These are phyloP conservation scores for Tulasnella sp. DNA, from an alignment of 768 basidiomycete species.

Conservation along the genomic window DNA sequence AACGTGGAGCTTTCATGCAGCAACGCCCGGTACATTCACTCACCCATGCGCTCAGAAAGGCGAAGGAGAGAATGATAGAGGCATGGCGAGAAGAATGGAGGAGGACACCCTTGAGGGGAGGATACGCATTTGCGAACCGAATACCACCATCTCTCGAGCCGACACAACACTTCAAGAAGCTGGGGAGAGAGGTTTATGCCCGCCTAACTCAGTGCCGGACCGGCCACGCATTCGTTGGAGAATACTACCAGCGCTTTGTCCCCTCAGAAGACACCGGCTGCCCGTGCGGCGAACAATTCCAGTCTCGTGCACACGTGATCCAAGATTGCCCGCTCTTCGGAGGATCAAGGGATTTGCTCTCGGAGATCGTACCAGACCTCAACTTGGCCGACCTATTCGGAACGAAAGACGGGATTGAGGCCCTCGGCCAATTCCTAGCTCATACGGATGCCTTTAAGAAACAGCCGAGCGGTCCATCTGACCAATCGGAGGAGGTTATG, in stretches of 20 bases:
- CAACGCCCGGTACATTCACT: background rate
- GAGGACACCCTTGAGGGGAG: background rate
- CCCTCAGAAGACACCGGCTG: constrained; percentile 25
- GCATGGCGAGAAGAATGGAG: background rate
- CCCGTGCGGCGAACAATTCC: constrained; percentile 26
- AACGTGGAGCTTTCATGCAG: background rate
- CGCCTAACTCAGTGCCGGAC: background rate
- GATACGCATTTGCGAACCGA: background rate
- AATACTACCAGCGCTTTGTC: constrained; percentile 28
- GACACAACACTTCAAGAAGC: background rate
- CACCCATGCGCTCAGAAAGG: background rate
- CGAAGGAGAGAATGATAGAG: background rate
- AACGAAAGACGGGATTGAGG: constrained; percentile 25
- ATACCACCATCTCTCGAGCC: background rate
- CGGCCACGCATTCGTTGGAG: constrained; percentile 20
- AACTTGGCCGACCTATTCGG: constrained; percentile 26
- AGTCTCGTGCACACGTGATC: constrained; percentile 29
- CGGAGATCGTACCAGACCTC: constrained; percentile 16
- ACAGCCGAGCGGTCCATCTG: background rate
- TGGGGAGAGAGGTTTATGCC: background rate
- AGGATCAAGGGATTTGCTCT: constrained; percentile 23
- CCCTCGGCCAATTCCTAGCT: constrained; percentile 16
- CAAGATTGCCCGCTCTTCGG: constrained; percentile 26
- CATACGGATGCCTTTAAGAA: background rate
- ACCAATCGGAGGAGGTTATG: no score